Evolutionary conservation across 805 yeast species (phyloP), one percentile per base, ranked within the genome.

Genomic region (Sugiyamaella chiloensis): DNA sequence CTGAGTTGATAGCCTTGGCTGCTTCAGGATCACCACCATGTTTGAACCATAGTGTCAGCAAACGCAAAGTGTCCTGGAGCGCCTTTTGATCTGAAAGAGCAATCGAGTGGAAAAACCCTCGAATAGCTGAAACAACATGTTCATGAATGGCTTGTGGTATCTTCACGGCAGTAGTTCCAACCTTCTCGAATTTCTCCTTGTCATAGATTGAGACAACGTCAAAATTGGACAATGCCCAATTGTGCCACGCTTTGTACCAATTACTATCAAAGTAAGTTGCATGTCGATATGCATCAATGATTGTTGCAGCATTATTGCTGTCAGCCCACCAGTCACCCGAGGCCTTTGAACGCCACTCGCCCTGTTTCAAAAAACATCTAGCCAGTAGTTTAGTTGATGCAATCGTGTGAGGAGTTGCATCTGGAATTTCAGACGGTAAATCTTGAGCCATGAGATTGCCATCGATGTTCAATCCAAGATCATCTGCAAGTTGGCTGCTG

Each of bases 191-290:
- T 12, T 24, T 24, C 20, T 12, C 32, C 21, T 14, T 36, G 44
- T 53, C 60, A 40, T 43, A 44, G 44, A 47, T 41, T 0, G 96
- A 85, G 17, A 91, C 85, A 1, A 91, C 98, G 62, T 93, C 97
- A 63, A 90, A 93, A 65, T 95, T 93, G 0, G 98, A 97, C 61
- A 95, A 72, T 0, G 99, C 99, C 99, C 99, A 93, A 61, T 89
- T 91, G 64, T 93, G 99, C 99, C 99, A 95, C 14, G 98, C 99
- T 62, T 95, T 93, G 61, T 93, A 93, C 96, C 99, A 93, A 20
- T 79, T 77, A 29, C 79, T 74, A 63, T 93, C 97, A 65, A 93
- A 91, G 63, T 90, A 96, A 0, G 99, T 91, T 0, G 99, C 98
- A 54, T 93, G 72, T 47, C 93, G 70, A 63, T 87, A 93, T 0